Percentiles rank a stretch among this genome's conserved stretches.
Conservation (phyloP, 1,284 basidiomycete genomes). For the Cryptococcus sp. region DNA sequence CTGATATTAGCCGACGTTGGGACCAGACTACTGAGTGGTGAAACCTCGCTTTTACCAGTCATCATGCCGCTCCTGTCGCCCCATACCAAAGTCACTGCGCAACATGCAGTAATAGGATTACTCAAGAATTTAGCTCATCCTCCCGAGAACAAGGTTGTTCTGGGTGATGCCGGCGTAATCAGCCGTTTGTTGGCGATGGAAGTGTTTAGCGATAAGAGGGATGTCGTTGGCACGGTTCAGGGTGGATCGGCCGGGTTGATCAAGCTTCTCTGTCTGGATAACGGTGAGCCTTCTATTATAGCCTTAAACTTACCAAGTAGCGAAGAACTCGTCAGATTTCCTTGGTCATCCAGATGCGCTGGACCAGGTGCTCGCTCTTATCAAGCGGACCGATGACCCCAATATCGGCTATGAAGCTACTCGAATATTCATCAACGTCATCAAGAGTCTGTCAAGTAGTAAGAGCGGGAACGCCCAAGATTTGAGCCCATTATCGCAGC, state of each 20-base stretch:
- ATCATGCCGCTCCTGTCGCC: constrained; percentile 56
- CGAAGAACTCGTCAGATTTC: constrained; percentile 14
- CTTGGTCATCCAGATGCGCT: constrained; percentile 38
- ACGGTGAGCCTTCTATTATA: constrained; percentile 53
- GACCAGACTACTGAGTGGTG: constrained; percentile 1
- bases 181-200: constrained; percentile 61
- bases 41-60: constrained; percentile 7
- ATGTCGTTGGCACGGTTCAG: constrained; percentile 81
- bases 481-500: constrained; percentile 55
- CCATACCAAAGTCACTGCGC: constrained; percentile 64
- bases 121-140: constrained; percentile 80
- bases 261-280: constrained; percentile 78
- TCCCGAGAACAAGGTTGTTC: constrained; percentile 55
- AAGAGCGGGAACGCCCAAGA: constrained; percentile 47
- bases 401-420: constrained; percentile 84
- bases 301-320: background rate
- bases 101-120: constrained; percentile 76
- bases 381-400: constrained; percentile 72
- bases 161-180: constrained; percentile 64
- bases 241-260: constrained; percentile 78
- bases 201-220: constrained; percentile 65
- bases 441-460: constrained; percentile 59
- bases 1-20: constrained; percentile 9
- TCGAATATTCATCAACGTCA: constrained; percentile 76
- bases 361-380: constrained; percentile 66